phyloP scores from a whole-genome alignment of 2,329 filamentous ascomycete genomes.

The Penicillium fuscoglaucum region DNA sequence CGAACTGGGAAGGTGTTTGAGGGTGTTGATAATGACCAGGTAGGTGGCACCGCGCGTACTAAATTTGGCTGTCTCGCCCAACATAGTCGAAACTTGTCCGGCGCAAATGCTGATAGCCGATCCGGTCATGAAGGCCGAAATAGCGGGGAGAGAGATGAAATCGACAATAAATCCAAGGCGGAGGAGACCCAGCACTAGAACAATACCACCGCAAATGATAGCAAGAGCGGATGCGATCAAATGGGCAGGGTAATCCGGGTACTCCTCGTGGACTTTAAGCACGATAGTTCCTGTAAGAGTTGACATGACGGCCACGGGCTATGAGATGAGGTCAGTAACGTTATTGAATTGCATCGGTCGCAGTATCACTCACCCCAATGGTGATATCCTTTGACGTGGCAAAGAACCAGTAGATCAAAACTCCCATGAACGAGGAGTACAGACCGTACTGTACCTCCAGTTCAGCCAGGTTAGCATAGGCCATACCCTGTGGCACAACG shows the following conservation, averaged over 20 bases:
- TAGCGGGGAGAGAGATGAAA: conserved; percentile 83
- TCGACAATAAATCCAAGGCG: conserved; percentile 89
- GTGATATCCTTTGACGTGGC: conserved; percentile 98
- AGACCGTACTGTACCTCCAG: conserved; percentile 82
- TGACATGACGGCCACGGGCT: conserved; percentile 95
- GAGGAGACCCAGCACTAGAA: conserved; percentile 74
- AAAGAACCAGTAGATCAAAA: conserved; percentile 95
- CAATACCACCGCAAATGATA: conserved; percentile 73
- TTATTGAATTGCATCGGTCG: too few relatives aligned
- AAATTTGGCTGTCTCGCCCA: conserved; percentile 69
- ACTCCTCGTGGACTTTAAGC: conserved; percentile 56
- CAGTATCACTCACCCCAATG: conserved; percentile 42
- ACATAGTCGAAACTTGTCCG: conserved; percentile 77
- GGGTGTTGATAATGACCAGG: conserved; percentile 75
- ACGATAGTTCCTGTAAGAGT: conserved; percentile 85
- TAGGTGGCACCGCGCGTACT: conserved; percentile 78
- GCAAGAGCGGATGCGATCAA: conserved; percentile 76
- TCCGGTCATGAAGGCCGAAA: conserved; percentile 96
- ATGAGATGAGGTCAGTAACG: conserved; percentile 4
- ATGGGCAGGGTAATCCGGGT: conserved; percentile 59
- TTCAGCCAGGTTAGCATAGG: conserved; percentile 81
- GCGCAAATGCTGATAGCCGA: conserved; percentile 85
- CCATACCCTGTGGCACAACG: conserved; percentile 96
- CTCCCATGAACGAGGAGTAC: conserved; percentile 95
- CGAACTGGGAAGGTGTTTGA: conserved; percentile 68